Conservation (phyloP, 768 basidiomycete genomes). For the Lentinula lateritia region DNA sequence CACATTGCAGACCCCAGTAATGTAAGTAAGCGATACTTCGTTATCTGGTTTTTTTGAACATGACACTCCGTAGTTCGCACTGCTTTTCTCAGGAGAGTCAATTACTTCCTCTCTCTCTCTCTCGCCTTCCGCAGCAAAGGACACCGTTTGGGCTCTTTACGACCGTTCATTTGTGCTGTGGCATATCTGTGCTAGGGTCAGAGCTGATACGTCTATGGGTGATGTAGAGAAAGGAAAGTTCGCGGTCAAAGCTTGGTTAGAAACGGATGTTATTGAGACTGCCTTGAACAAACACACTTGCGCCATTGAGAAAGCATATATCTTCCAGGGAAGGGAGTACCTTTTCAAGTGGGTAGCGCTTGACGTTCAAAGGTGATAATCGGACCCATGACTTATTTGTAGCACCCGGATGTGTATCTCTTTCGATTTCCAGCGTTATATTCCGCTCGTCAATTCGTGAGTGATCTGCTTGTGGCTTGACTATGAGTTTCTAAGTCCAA, state of each 20-base stretch:
- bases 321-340: conserved; percentile 68
- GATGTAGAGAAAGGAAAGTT: conserved; percentile 56
- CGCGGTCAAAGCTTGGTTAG: conserved; percentile 63
- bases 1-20: conserved; percentile 63
- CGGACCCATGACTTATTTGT: background rate
- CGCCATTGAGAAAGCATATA: conserved; percentile 56
- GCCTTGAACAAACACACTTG: conserved; percentile 63
- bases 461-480: conserved; percentile 16
- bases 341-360: conserved; percentile 61
- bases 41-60: background rate
- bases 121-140: conserved; percentile 37
- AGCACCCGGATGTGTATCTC: conserved; percentile 70
- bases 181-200: conserved; percentile 66
- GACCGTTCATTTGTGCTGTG: conserved; percentile 67
- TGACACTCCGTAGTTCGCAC: conserved; percentile 41
- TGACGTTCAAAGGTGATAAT: background rate
- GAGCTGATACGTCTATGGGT: conserved; percentile 30
- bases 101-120: conserved; percentile 30
- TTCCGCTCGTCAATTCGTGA: conserved; percentile 55
- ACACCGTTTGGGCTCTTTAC: conserved; percentile 72
- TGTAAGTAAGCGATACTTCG: conserved; percentile 31
- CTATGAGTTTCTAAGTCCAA: background rate
- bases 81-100: conserved; percentile 76
- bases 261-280: conserved; percentile 61
- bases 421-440: conserved; percentile 61